Conservation (phyloP, 2,329 filamentous ascomycete species). For the Colletotrichum sublineola region DNA sequence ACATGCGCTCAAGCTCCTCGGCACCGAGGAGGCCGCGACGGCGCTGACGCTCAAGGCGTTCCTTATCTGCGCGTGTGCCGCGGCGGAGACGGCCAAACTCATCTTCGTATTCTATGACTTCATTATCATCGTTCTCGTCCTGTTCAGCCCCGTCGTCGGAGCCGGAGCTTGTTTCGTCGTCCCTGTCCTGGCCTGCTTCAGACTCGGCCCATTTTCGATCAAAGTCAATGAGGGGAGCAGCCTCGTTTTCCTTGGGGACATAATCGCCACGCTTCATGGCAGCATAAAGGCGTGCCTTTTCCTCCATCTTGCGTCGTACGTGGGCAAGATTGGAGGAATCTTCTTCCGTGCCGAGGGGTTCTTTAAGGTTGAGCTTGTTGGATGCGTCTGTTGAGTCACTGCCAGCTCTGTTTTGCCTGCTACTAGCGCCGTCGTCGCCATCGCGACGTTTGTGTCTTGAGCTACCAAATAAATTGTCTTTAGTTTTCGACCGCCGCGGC, state of each 20-base stretch:
- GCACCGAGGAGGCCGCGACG: slow-evolving; percentile 65
- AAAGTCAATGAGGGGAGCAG: slow-evolving; percentile 86
- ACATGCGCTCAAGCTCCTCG: slow-evolving; percentile 76
- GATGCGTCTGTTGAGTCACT: slow-evolving; percentile 51
- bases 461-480: slow-evolving; percentile 77
- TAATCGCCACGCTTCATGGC: slow-evolving; percentile 93
- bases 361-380: slow-evolving; percentile 65
- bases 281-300: slow-evolving; percentile 89
- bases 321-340: slow-evolving; percentile 78
- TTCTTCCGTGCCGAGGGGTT: slow-evolving; percentile 68
- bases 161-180: slow-evolving; percentile 65
- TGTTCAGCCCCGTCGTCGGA: slow-evolving; percentile 54
- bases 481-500: slow-evolving; percentile 67
- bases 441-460: slow-evolving; percentile 56
- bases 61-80: slow-evolving; percentile 78
- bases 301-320: slow-evolving; percentile 85
- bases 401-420: slow-evolving; percentile 68
- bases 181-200: slow-evolving; percentile 57
- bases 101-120: slow-evolving; percentile 88
- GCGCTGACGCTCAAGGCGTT: slow-evolving; percentile 70
- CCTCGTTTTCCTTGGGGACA: slow-evolving; percentile 73
- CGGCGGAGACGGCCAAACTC: slow-evolving; percentile 89
- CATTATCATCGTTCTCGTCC: slow-evolving; percentile 60
- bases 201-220: slow-evolving; percentile 93
- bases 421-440: slow-evolving; percentile 63